Evolutionary conservation across 352 stramenopile species (phyloP).

Genomic region (Phytophthora cryptogea): DNA sequence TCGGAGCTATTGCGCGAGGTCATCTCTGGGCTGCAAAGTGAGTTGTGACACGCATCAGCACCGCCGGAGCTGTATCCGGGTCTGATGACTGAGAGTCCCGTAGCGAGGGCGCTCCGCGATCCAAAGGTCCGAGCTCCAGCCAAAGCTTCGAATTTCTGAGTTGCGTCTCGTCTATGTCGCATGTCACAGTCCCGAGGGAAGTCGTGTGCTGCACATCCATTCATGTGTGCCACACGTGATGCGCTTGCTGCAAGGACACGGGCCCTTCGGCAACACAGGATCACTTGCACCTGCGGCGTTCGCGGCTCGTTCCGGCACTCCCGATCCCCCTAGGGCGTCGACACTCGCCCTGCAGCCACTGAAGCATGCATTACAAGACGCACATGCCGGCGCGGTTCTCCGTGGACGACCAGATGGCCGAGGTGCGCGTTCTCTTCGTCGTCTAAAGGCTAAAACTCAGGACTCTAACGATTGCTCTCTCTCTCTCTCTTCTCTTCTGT

Average conservation of each 20-base stretch:
- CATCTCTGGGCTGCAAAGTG: slow-evolving; percentile 1
- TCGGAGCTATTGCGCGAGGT: background rate
- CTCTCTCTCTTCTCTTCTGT: slow-evolving; percentile 2
- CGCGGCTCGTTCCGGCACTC: slow-evolving; percentile 8
- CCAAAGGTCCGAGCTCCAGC: background rate
- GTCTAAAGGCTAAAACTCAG: background rate
- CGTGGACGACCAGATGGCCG: slow-evolving; percentile 88
- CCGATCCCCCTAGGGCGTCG: too few relatives aligned
- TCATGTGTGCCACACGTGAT: background rate
- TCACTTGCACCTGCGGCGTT: slow-evolving; percentile 12
- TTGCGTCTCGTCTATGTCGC: slow-evolving; percentile 6
- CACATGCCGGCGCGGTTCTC: slow-evolving; percentile 85
- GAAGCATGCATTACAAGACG: slow-evolving; percentile 85
- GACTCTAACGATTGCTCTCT: background rate
- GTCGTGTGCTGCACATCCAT: background rate
- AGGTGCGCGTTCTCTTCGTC: slow-evolving; percentile 39
- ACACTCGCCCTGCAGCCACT: too few relatives aligned
- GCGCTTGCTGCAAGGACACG: slow-evolving; percentile 25
- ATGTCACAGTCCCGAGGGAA: background rate
- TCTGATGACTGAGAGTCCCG: slow-evolving; percentile 5
- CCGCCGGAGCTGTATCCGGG: slow-evolving; percentile 2
- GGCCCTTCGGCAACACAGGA: slow-evolving; percentile 18
- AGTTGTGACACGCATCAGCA: slow-evolving; percentile 28
- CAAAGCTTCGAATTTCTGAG: slow-evolving; percentile 28
- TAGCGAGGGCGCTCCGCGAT: slow-evolving; percentile 1